Base-by-base conservation (phyloP, 2,329 filamentous ascomycete genomes). In the Fusarium cicatricum region DNA sequence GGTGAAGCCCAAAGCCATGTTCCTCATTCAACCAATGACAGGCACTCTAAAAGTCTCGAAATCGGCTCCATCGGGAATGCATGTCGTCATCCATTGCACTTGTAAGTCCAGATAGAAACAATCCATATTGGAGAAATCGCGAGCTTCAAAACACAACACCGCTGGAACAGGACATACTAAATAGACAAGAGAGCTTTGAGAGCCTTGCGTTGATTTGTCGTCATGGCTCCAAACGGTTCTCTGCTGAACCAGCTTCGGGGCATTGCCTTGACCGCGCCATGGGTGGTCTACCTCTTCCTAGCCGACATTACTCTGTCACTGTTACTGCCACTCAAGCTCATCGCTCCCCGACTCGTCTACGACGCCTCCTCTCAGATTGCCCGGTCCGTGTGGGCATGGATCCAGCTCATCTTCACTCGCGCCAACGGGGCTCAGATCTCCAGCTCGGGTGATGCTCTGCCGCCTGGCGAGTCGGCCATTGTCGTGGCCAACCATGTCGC, bases 401-500 rank as follows among this genome's bases (percentile, higher is more conserved):
- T 88, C 54, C 85, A 86, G 69, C 55, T 67, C 60, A 81, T 86
- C 55, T 88, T 87, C 66, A 81, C 82, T 55, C 64, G 69, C 31
- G 66, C 74, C 70, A 87, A 87, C 64, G 78, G 78, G 33, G 84
- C 82, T 34, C 60, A 72, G 47, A 84, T 88, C 62, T 77, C 77
- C 32, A 72, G 81, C 26, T 83, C 83, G 8, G 84, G 84, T 14
- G 80, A 84, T 60, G 54, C 65, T 1, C 71, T 87, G 9, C 83
- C 82, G 2, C 49, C 55, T 11, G 77, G 76, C n/a, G 85, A 88
- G 71, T 85, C 81, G 21, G 85, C 84, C 48, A 80, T 88, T 47
- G 82, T 88, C 28, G 73, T 88, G 47, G 75, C 80, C 48, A 86
- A 88, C 68, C 85, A 87, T 71, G 80, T 86, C 33, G 78, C 77